These are phyloP conservation scores for Dactylorhiza incarnata DNA, from an alignment of 106 monocot species.

Conservation along the genomic window DNA sequence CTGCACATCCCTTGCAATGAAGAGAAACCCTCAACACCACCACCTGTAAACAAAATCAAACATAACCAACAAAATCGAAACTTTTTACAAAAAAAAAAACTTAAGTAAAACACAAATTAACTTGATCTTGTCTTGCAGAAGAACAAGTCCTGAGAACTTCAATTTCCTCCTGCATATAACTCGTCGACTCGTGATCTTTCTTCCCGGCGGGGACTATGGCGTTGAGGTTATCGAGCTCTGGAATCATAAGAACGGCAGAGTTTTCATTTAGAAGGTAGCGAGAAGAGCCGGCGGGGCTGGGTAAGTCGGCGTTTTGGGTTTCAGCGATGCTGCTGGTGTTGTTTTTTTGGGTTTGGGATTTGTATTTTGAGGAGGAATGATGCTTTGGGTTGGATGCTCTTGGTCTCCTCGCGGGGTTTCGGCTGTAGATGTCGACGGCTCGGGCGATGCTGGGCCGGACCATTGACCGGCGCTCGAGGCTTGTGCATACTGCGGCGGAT, in stretches of 20 bases:
- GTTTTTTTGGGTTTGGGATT: conserved; percentile 5
- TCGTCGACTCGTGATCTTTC: neutral
- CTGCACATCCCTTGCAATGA: conserved; percentile 17
- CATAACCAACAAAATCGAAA: neutral
- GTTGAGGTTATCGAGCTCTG: conserved; percentile 8
- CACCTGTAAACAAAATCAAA: conserved; percentile 2
- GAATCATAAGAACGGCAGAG: conserved; percentile 18
- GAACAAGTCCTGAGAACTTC: neutral
- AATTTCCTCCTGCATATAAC: neutral
- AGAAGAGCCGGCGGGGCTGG: conserved; percentile 49
- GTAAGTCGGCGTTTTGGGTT: neutral
- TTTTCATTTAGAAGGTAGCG: conserved; percentile 43
- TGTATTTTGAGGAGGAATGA: neutral
- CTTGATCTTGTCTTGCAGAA: conserved; percentile 1
- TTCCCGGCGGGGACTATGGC: conserved; percentile 3
- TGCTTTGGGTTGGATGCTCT: neutral
- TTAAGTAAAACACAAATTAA: neutral
- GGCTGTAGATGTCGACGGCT: conserved; percentile 15
- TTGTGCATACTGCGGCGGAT: conserved; percentile 54
- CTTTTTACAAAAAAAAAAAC: neutral
- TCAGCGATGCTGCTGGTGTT: conserved; percentile 14
- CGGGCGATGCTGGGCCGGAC: conserved; percentile 18
- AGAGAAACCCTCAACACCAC: conserved; percentile 17
- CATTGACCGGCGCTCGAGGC: conserved; percentile 36
- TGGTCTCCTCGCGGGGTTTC: neutral